A percentile compares a stretch with the other conserved stretches of the same genome.
These are phyloP conservation scores for Rhizophora apiculata DNA, from an alignment of 345 rosid species.

Conservation along the genomic window DNA sequence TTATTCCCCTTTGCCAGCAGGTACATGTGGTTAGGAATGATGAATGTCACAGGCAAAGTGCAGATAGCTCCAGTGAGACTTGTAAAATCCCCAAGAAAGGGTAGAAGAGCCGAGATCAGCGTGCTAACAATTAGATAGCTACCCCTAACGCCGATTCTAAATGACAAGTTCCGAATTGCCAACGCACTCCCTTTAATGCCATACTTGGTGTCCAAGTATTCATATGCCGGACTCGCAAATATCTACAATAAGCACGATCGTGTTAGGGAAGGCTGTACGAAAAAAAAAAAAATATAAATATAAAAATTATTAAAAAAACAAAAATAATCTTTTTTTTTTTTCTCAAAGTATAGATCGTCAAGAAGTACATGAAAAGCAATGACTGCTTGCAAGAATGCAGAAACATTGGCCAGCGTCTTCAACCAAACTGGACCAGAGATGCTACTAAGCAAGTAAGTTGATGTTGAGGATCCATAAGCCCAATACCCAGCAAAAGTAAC, in stretches of 20 bases:
- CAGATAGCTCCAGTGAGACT: slow-evolving; percentile 90
- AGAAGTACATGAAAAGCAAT: slow-evolving; percentile 71
- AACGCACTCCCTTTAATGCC: slow-evolving; percentile 71
- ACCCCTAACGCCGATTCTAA: slow-evolving; percentile 67
- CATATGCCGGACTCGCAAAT: slow-evolving; percentile 87
- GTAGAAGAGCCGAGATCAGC: slow-evolving; percentile 69
- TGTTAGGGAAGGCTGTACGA: neutral
- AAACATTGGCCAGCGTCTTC: slow-evolving; percentile 65
- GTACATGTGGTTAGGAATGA: slow-evolving; percentile 91
- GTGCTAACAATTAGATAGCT: slow-evolving; percentile 70
- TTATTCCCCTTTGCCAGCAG: slow-evolving; percentile 53
- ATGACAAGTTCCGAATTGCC: slow-evolving; percentile 46
- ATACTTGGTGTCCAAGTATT: slow-evolving; percentile 76
- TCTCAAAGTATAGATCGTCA: neutral
- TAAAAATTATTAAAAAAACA: no score
- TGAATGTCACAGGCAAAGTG: slow-evolving; percentile 84
- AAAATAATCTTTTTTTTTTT: neutral
- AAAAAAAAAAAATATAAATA: no score
- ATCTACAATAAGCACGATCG: slow-evolving; percentile 37
- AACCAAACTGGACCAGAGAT: slow-evolving; percentile 79
- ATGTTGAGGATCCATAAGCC: slow-evolving; percentile 85
- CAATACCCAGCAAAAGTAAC: slow-evolving; percentile 78
- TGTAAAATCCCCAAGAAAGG: slow-evolving; percentile 88
- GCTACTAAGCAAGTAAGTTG: slow-evolving; percentile 64
- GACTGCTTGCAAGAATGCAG: slow-evolving; percentile 80